Evolutionary conservation across 108 stramenopile genomes (phyloP), one percentile per base, ranked within the genome.

Genomic region (Cyclotella distinguenda): DNA sequence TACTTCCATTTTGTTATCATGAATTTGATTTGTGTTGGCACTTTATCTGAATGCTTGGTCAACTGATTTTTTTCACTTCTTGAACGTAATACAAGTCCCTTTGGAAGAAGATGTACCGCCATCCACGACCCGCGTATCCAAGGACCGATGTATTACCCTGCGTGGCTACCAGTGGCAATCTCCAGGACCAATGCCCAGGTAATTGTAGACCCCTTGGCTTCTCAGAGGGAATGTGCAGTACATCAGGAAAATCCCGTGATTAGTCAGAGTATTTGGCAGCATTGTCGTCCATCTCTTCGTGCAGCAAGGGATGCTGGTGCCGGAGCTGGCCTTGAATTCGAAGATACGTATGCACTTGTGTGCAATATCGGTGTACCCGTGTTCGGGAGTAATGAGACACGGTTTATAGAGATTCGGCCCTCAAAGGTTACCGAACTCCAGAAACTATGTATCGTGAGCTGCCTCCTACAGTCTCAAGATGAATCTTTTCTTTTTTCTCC

Each of bases 221-320:
- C 61, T 3, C 61, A 62, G 38, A 44, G 60, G 28, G 70, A 71
- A 21, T 63, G 52, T 18, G 52, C 54, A 11, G 34, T 63, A 25
- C 70, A 71, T 48, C 70, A 63, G 30, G 70, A 71, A 39, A 73
- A 73, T 26, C 58, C 50, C 18, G 65, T 73, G 13, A 52, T 77
- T 33, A 21, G 34, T 25, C 76, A 77, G 30, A 60, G 39, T 7
- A 66, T 77, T 16, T 77, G 76, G 76, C 70, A 77, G 40, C 65
- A 71, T 25, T 77, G 76, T 44, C 55, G 76, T 15, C 76, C 76
- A 30, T 77, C 76, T 27, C 22, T 48, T 11, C 39, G 36, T 18
- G 19, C 23, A 3, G 26, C 27, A 4, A 26, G 16, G 3, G 11
- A 27, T 44, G 22, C 26, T 47, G 33, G 9, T 16, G 16, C 7